Conservation (phyloP, 139 green algal species). For the Monoraphidium neglectum region DNA sequence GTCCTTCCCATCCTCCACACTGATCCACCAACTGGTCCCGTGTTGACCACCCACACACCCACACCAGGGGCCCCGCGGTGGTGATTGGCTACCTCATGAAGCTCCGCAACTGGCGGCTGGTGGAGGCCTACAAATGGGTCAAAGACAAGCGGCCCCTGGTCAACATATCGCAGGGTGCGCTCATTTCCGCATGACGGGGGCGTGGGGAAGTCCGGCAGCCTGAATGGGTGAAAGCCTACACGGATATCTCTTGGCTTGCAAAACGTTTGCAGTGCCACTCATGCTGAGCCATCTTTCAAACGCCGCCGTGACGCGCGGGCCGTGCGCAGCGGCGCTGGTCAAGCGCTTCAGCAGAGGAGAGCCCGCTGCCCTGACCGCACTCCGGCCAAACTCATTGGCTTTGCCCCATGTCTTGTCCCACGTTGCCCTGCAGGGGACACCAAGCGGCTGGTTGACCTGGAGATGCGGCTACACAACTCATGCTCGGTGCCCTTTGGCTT, state of each 20-base stretch:
- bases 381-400: neutral
- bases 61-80: conserved; percentile 54
- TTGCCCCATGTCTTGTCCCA: neutral
- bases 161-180: conserved; percentile 56
- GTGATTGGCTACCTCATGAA: conserved; percentile 89
- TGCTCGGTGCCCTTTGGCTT: conserved; percentile 53
- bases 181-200: too few relatives aligned
- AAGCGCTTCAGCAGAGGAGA: neutral
- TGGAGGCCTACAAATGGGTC: conserved; percentile 82
- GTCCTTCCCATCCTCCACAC: too few relatives aligned
- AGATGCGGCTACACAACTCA: conserved; percentile 53
- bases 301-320: neutral
- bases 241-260: too few relatives aligned
- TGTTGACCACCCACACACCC: too few relatives aligned
- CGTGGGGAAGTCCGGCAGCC: too few relatives aligned
- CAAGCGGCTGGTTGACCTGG: conserved; percentile 57
- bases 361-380: neutral
- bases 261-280: neutral
- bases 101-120: conserved; percentile 66
- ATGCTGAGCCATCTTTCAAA: neutral
- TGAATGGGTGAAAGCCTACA: too few relatives aligned
- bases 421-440: conserved; percentile 47
- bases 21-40: too few relatives aligned
- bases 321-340: neutral
- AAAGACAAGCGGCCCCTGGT: conserved; percentile 65